These are phyloP conservation scores for Chrysosporium queenslandicum DNA, from an alignment of 2,329 filamentous ascomycete genomes.

Conservation along the genomic window DNA sequence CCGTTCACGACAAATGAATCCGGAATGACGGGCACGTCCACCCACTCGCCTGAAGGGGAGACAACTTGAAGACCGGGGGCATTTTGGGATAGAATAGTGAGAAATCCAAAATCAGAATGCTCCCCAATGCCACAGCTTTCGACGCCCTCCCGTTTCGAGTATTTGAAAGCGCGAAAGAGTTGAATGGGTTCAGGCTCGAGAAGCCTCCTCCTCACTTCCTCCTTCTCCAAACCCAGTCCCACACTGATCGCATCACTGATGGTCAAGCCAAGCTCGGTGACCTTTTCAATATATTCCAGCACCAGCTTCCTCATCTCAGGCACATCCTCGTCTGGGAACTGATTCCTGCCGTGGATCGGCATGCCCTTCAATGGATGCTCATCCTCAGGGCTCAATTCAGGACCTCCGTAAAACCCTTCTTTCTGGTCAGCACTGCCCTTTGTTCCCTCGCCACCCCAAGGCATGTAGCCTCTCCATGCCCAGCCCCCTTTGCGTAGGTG, in stretches of 20 bases:
- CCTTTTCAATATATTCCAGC: conserved; percentile 11
- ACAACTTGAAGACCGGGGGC: conserved; percentile 2
- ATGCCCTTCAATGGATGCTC: conserved; percentile 3
- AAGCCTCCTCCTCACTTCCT: conserved; percentile 4
- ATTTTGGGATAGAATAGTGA: conserved; percentile 7
- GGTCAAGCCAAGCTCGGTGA: conserved; percentile 5
- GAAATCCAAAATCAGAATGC: conserved; percentile 12
- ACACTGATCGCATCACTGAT: conserved; percentile 12
- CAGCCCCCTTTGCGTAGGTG: conserved; percentile 1
- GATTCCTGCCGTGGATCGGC: conserved; percentile 7
- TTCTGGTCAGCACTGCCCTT: conserved; percentile 12
- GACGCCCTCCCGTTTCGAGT: conserved; percentile 9
- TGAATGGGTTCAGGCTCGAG: conserved; percentile 10
- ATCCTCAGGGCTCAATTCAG: conserved; percentile 7
- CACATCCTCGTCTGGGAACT: conserved; percentile 11
- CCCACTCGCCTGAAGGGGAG: conserved; percentile 10
- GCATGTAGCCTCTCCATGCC: conserved; percentile 10
- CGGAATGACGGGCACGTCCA: conserved; percentile 8
- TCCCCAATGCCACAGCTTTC: conserved; percentile 12
- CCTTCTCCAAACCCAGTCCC: conserved; percentile 8
- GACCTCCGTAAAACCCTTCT: conserved; percentile 12
- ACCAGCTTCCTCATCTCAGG: conserved; percentile 11
- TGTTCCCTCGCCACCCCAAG: conserved; percentile 11
- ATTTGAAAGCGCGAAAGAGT: conserved; percentile 11
- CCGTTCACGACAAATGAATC: conserved; percentile 9